These are phyloP conservation scores for Bretziella fagacearum DNA, from an alignment of 2,329 filamentous ascomycete genomes.

Conservation along the genomic window DNA sequence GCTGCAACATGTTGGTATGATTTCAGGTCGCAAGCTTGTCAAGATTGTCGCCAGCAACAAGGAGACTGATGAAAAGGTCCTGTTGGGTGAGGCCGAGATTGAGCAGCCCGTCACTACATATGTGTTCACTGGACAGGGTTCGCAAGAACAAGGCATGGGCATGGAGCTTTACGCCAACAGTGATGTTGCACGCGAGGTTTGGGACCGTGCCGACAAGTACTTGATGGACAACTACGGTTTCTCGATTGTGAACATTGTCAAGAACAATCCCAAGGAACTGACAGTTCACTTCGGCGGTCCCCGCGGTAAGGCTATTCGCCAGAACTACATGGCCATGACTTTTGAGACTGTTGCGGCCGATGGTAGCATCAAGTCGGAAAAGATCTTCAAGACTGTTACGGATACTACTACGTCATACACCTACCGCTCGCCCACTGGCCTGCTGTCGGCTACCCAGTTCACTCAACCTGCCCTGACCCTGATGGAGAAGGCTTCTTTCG, in stretches of 20 bases:
- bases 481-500: slow-evolving; percentile 99
- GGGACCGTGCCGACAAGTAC: slow-evolving; percentile 94
- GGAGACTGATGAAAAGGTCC: slow-evolving; percentile 90
- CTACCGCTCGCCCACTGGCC: slow-evolving; percentile 83
- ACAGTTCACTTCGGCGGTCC: slow-evolving; percentile 97
- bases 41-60: slow-evolving; percentile 94
- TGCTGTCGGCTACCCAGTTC: slow-evolving; percentile 94
- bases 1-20: slow-evolving; percentile 93
- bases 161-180: slow-evolving; percentile 97
- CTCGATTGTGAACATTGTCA: slow-evolving; percentile 95
- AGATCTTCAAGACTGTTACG: slow-evolving; percentile 96
- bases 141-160: slow-evolving; percentile 98
- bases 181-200: slow-evolving; percentile 86
- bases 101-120: slow-evolving; percentile 95
- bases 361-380: slow-evolving; percentile 90
- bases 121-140: slow-evolving; percentile 95
- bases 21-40: slow-evolving; percentile 96
- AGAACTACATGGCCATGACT: slow-evolving; percentile 99
- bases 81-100: slow-evolving; percentile 88
- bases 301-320: slow-evolving; percentile 87
- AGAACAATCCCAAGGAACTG: slow-evolving; percentile 98
- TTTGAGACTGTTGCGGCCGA: slow-evolving; percentile 94
- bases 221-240: slow-evolving; percentile 98
- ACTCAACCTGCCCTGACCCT: slow-evolving; percentile 92
- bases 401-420: slow-evolving; percentile 92